phyloP scores from a whole-genome alignment of 179 eudicot genomes.

The Actinidia chinensis region DNA sequence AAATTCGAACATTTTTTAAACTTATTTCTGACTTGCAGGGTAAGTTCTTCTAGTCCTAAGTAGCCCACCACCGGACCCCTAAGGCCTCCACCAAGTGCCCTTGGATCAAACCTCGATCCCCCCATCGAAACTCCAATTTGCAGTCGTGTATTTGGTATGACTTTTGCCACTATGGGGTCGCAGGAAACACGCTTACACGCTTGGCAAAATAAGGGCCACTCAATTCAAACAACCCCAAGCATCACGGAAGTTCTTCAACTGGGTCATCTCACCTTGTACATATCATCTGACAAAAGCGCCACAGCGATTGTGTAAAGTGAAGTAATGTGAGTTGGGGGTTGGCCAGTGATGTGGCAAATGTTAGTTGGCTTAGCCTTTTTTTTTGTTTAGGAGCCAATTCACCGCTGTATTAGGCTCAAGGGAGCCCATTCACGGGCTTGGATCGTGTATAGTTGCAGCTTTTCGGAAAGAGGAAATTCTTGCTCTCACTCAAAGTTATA shows the following conservation, averaged over 20 bases:
- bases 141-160: conserved; percentile 33
- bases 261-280: conserved; percentile 46
- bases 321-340: conserved; percentile 46
- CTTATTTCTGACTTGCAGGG: conserved; percentile 46
- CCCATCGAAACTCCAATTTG: conserved; percentile 38
- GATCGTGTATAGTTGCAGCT: conserved; percentile 48
- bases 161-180: conserved; percentile 35
- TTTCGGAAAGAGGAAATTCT: conserved; percentile 29
- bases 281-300: conserved; percentile 25
- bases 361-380: conserved; percentile 34
- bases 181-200: conserved; percentile 42
- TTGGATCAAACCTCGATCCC: background rate
- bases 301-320: conserved; percentile 46
- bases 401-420: conserved; percentile 35
- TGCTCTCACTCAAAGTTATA: conserved; percentile 26
- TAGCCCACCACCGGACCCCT: conserved; percentile 28
- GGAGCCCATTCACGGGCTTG: conserved; percentile 48
- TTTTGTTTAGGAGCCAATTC: conserved; percentile 35
- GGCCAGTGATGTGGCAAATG: conserved; percentile 38
- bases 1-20: too few species aligned
- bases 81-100: conserved; percentile 40
- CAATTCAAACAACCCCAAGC: conserved; percentile 38
- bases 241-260: conserved; percentile 40
- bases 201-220: conserved; percentile 53
- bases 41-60: conserved; percentile 31